A percentile compares a stretch with the other conserved stretches of the same genome.
Conservation (phyloP, 257 asterid species). For the Nicotiana otophora region DNA sequence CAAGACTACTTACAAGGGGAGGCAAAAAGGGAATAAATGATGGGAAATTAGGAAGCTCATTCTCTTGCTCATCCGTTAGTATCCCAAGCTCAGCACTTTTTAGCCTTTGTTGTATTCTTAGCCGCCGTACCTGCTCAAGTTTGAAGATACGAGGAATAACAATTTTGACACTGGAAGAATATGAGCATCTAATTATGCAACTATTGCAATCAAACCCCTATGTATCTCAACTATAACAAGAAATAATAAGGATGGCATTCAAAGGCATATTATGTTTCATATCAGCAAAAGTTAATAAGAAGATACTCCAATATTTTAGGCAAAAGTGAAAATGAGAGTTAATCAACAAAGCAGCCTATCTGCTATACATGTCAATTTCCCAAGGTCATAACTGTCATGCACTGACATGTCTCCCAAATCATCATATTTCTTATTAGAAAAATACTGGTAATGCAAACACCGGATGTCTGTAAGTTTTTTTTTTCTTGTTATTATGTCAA, state of each 20-base stretch:
- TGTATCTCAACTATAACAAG: no score
- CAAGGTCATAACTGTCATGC: neutral
- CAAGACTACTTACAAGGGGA: conserved; percentile 58
- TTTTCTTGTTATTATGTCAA: neutral
- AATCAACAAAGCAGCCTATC: neutral
- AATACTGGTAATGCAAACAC: neutral
- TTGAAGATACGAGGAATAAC: conserved; percentile 9
- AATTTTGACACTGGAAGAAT: neutral
- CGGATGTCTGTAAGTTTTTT: no score
- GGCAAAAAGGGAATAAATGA: conserved; percentile 97
- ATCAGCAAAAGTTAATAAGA: neutral
- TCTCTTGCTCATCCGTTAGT: conserved; percentile 53
- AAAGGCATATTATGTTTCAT: neutral
- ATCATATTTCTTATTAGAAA: neutral
- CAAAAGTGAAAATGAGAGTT: neutral
- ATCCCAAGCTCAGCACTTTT: conserved; percentile 77
- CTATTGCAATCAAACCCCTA: neutral
- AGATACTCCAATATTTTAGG: neutral
- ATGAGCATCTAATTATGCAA: neutral
- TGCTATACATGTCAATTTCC: neutral
- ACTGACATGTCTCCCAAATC: neutral
- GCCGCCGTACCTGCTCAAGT: conserved; percentile 78
- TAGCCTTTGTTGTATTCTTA: conserved; percentile 82
- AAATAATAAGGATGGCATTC: no score
- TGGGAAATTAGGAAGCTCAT: conserved; percentile 87